A percentile compares a stretch with the other conserved stretches of the same genome.
phyloP scores from a whole-genome alignment of 2,329 filamentous ascomycete genomes.

The Venturia effusa region DNA sequence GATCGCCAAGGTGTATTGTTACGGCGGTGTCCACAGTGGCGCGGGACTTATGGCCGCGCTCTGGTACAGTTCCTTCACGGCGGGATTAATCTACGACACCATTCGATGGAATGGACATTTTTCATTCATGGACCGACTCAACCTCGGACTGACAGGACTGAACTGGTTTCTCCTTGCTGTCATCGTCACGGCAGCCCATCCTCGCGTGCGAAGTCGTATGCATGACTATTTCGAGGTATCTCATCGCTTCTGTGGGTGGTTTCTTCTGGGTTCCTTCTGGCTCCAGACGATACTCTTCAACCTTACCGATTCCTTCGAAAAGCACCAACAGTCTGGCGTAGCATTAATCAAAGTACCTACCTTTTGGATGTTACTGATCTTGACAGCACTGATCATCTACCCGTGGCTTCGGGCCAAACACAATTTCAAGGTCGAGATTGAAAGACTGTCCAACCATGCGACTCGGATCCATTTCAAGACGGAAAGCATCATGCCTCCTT shows the following conservation, averaged over 20 bases:
- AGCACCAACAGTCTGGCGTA: slow-evolving; percentile 16
- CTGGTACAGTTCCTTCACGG: slow-evolving; percentile 9
- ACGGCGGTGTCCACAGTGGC: slow-evolving; percentile 26
- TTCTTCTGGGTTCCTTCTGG: slow-evolving; percentile 54
- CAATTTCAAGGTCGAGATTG: slow-evolving; percentile 49
- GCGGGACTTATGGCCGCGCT: slow-evolving; percentile 21
- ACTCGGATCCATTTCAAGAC: slow-evolving; percentile 51
- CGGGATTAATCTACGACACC: not conserved
- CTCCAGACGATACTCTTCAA: slow-evolving; percentile 46
- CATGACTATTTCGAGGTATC: slow-evolving; percentile 62
- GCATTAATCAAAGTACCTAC: slow-evolving; percentile 36
- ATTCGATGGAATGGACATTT: not conserved
- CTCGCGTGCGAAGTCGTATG: slow-evolving; percentile 47
- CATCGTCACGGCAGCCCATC: slow-evolving; percentile 55
- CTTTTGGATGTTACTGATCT: slow-evolving; percentile 56
- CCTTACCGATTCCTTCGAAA: slow-evolving; percentile 26
- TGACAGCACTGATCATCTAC: slow-evolving; percentile 53
- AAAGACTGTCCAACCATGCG: slow-evolving; percentile 58
- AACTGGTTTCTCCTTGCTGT: slow-evolving; percentile 46
- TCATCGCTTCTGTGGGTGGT: slow-evolving; percentile 67
- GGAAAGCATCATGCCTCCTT: slow-evolving; percentile 39
- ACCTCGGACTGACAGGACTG: slow-evolving; percentile 41
- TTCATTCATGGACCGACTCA: not conserved
- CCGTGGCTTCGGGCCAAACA: slow-evolving; percentile 57
- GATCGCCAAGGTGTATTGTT: slow-evolving; percentile 21